Evolutionary conservation across 2,329 filamentous ascomycete genomes (phyloP), one percentile per base, ranked within the genome.

Genomic region (Epichloe elymi): DNA sequence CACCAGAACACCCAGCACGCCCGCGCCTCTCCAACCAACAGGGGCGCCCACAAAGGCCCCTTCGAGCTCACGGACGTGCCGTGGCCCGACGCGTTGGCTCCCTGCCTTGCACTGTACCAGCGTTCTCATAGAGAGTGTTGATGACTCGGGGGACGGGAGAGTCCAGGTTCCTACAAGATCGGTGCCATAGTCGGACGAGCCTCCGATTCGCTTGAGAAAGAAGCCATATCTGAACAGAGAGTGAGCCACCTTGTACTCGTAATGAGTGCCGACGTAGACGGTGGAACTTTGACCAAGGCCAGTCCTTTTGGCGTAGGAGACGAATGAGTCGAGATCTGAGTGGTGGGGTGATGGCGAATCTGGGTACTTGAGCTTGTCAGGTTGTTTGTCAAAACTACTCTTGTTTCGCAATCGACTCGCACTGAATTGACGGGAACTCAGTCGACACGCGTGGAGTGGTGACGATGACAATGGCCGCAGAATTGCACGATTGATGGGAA

Each of bases 31-130:
- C 86, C 86, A 95, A 0, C 83, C 84, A 0, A 75, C 69, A 1
- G 88, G 89, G 6, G 86, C 85, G 12, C 81, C 82, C 1, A 75
- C 74, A 60, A 93, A 85, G 0, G 88, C 80, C 3, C 91, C 91
- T 61, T 88, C 86, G 3, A 91, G 74, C 67, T 91, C 86, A n/a
- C 86, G 78, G 8, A 88, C 68, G 45, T 80, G 70, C 35, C 74
- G 68, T 0, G 86, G 86, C 0, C 78, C 72, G 12, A 73, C 64
- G 44, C 71, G 70, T 51, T 70, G 67, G 17, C 70, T 63, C 14
- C 14, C 70, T 1, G 74, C 78, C 65, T 91, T 93, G 73, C 87
- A 91, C 63, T 91, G 86, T 1, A 78, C 53, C 14, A 81, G 59
- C 6, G 78, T 70, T 46, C 68, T 71, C 36, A 81, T 19, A 4